Percentiles rank a stretch among this genome's conserved stretches.
Evolutionary conservation across 78 protist genomes (phyloP).

Genomic region (Bodo saltans): DNA sequence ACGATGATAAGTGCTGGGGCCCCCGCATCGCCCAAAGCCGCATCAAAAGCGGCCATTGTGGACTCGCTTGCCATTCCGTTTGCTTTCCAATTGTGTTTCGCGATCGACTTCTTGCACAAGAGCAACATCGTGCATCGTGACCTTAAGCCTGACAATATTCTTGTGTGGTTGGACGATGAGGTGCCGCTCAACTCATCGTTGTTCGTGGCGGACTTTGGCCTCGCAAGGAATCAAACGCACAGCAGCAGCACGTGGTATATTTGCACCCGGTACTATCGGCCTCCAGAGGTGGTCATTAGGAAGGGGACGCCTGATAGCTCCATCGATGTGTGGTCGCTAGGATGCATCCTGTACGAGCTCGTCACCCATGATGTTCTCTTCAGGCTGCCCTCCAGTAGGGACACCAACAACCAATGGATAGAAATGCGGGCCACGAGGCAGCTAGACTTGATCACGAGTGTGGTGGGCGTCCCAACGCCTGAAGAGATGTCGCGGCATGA

Average conservation of each 20-base stretch:
- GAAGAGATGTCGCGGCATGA: not conserved
- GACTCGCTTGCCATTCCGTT: not conserved
- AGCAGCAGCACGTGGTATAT: not conserved
- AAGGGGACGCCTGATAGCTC: not conserved
- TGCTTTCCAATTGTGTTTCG: not conserved
- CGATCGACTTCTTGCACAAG: not conserved
- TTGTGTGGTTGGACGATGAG: not conserved
- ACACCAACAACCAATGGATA: not conserved
- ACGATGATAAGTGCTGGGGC: too few species aligned
- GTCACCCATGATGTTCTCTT: conserved; percentile 82
- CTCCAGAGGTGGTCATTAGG: conserved; percentile 86
- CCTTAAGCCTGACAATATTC: not conserved
- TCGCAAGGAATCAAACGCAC: not conserved
- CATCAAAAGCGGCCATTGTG: too few species aligned
- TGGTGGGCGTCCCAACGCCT: not conserved
- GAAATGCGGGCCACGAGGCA: not conserved
- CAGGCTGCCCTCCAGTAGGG: conserved; percentile 29
- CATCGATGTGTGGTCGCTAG: conserved; percentile 49
- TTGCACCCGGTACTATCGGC: conserved; percentile 89
- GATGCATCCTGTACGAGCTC: conserved; percentile 70
- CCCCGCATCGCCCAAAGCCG: too few species aligned
- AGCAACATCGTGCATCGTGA: not conserved
- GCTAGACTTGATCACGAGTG: not conserved
- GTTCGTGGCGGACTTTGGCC: conserved; percentile 8
- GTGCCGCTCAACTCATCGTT: not conserved